Percentiles rank a stretch among this genome's conserved stretches.
Conservation (phyloP, 129 eudicot genomes). For the Dittrichia graveolens region DNA sequence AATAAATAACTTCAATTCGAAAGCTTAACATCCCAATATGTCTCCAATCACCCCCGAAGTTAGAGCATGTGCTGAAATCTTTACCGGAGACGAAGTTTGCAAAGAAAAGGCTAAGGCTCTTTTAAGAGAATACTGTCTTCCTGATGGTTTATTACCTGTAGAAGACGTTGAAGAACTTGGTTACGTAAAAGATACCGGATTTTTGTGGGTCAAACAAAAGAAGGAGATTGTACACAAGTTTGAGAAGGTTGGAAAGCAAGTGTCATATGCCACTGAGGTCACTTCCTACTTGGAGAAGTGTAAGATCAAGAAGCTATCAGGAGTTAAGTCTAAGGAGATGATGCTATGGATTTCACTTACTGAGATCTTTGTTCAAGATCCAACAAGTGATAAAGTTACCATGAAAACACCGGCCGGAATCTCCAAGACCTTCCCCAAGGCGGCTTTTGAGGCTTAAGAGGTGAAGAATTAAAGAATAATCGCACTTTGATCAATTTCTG, state of each 20-base stretch:
- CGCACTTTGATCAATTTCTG: too few relatives aligned
- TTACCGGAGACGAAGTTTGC: slow-evolving; percentile 49
- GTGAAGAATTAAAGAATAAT: neutral
- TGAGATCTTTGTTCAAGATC: slow-evolving; percentile 41
- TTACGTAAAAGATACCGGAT: slow-evolving; percentile 56
- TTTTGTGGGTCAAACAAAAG: slow-evolving; percentile 65
- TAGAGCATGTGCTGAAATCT: slow-evolving; percentile 46
- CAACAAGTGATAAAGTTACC: slow-evolving; percentile 44
- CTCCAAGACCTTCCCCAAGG: slow-evolving; percentile 37
- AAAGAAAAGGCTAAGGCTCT: slow-evolving; percentile 40
- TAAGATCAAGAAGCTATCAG: slow-evolving; percentile 54
- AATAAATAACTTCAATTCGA: too few relatives aligned
- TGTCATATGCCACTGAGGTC: slow-evolving; percentile 54
- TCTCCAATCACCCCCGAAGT: slow-evolving; percentile 57
- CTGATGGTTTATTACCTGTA: slow-evolving; percentile 63
- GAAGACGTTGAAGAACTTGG: slow-evolving; percentile 58
- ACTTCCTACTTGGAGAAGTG: slow-evolving; percentile 41
- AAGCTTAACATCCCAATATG: slow-evolving; percentile 28
- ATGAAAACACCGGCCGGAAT: slow-evolving; percentile 53
- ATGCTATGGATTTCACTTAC: slow-evolving; percentile 47
- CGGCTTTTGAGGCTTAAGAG: slow-evolving; percentile 35
- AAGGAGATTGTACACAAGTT: slow-evolving; percentile 54
- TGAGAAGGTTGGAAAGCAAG: slow-evolving; percentile 49
- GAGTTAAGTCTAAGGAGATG: slow-evolving; percentile 62
- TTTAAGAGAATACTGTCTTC: slow-evolving; percentile 50